A percentile compares a stretch with the other conserved stretches of the same genome.
phyloP scores from a whole-genome alignment of 306 rosid genomes.

The Senna siamea region DNA sequence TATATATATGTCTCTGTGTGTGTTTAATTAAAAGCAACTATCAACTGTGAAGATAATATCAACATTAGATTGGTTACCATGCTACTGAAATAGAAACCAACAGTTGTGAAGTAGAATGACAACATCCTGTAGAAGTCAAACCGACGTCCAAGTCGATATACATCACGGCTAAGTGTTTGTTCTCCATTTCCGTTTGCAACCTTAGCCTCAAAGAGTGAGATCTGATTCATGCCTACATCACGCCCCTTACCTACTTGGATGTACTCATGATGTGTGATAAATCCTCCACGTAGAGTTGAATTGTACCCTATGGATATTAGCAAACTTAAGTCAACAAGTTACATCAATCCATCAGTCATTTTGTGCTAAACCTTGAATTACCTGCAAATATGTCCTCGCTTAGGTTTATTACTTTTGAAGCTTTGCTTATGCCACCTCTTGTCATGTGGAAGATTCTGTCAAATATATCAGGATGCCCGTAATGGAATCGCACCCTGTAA shows the following conservation, averaged over 20 bases:
- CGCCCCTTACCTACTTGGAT: slow-evolving; percentile 65
- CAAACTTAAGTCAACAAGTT: slow-evolving; percentile 15
- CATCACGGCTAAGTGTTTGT: slow-evolving; percentile 57
- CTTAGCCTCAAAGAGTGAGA: slow-evolving; percentile 58
- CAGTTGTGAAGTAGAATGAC: slow-evolving; percentile 59
- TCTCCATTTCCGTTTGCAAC: slow-evolving; percentile 63
- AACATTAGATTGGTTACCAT: slow-evolving; percentile 8
- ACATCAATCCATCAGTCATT: not conserved
- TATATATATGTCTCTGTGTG: not conserved
- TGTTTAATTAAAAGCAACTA: no score
- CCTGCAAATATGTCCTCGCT: slow-evolving; percentile 63
- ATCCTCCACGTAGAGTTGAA: slow-evolving; percentile 60
- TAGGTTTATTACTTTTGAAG: slow-evolving; percentile 57
- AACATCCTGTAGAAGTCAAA: slow-evolving; percentile 62
- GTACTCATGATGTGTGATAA: slow-evolving; percentile 62
- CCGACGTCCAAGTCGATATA: slow-evolving; percentile 59
- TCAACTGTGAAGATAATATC: slow-evolving; percentile 8
- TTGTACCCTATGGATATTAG: slow-evolving; percentile 48
- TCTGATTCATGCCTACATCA: slow-evolving; percentile 63
- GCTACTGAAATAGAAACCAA: slow-evolving; percentile 57
- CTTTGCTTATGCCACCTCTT: slow-evolving; percentile 62
- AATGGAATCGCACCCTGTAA: slow-evolving; percentile 61
- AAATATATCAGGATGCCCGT: slow-evolving; percentile 62
- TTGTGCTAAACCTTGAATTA: slow-evolving; percentile 16
- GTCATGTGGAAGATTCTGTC: slow-evolving; percentile 60